Base-by-base conservation (phyloP, 192 early-diverging fungal species). In the Dissophora globulifera region DNA sequence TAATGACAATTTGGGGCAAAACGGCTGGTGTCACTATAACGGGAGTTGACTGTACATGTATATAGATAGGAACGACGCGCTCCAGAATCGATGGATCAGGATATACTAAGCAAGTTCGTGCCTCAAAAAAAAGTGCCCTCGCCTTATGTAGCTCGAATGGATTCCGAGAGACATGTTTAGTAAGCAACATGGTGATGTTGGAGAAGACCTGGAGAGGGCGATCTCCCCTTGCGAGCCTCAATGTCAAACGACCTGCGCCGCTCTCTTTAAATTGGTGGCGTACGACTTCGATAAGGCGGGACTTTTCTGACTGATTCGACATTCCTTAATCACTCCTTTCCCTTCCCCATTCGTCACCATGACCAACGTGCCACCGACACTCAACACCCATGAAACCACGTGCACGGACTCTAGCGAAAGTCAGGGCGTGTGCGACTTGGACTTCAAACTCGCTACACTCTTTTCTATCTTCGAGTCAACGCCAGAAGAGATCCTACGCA, bases 391-490 rank as follows among this genome's bases (percentile, higher is more conserved):
- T 7, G 35, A 51, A 11, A 35, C 25, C 31, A 35, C 10, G 5
- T 31, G 46, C 48, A 50, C 29, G 13, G 4, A 32, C 10, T 13
- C 27, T 13, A 38, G 35, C 35, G 35, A 38, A 9, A 38, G 13
- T 9, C 6, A 38, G 35, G 13, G 35, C 35, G 6, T 38, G 7
- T 13, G 6, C 35, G 13, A 43, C 26, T 62, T 56, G 62, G 72
- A 76, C 40, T 66, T 61, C 30, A 76, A 76, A 45, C 35, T 76
- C 33, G 72, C 72, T 4, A 76, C 64, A 3, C 58, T 76, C 20
- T 62, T 76, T 23, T 76, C 72, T 6, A 67, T 76, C 33, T 76
- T 76, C 27, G 72, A 76, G 46, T 58, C 62, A 19, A 67, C 58
- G 1, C 25, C 72, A 9, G 63, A 53, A 8, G 20, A 58, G 2